These are phyloP conservation scores for Nemania bipapillata DNA, from an alignment of 2,329 filamentous ascomycete species.

Conservation along the genomic window DNA sequence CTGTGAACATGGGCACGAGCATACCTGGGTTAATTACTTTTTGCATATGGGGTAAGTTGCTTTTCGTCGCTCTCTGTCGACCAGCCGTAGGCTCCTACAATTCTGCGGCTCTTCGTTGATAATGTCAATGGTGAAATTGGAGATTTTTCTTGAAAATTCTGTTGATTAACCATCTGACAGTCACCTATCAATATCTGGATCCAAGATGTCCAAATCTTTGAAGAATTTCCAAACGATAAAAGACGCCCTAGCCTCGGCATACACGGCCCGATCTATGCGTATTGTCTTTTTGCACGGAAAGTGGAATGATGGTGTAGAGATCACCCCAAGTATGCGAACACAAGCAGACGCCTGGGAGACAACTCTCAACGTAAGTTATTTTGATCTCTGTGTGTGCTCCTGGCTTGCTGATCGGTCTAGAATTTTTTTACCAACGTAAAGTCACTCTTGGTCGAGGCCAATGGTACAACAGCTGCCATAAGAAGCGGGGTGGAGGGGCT, in stretches of 20 bases:
- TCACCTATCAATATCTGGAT: conserved; percentile 86
- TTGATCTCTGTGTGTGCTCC: neutral
- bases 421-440: conserved; percentile 70
- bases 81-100: neutral
- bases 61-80: neutral
- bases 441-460: conserved; percentile 62
- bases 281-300: conserved; percentile 87
- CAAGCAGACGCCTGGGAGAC: conserved; percentile 83
- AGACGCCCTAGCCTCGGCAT: conserved; percentile 76
- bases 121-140: neutral
- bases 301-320: conserved; percentile 93
- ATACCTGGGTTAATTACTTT: conserved; percentile 95
- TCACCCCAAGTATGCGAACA: conserved; percentile 82
- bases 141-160: neutral
- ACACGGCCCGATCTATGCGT: conserved; percentile 81
- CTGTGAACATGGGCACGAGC: conserved; percentile 61
- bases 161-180: conserved; percentile 11
- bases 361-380: conserved; percentile 69
- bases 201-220: conserved; percentile 94
- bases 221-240: conserved; percentile 97
- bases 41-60: conserved; percentile 79
- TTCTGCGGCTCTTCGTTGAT: neutral
- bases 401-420: conserved; percentile 47
- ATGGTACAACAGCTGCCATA: conserved; percentile 46
- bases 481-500: conserved; percentile 52